A percentile compares a stretch with the other conserved stretches of the same genome.
phyloP scores from a whole-genome alignment of 169 alveolate genomes.

The Cardiosporidium cionae region DNA sequence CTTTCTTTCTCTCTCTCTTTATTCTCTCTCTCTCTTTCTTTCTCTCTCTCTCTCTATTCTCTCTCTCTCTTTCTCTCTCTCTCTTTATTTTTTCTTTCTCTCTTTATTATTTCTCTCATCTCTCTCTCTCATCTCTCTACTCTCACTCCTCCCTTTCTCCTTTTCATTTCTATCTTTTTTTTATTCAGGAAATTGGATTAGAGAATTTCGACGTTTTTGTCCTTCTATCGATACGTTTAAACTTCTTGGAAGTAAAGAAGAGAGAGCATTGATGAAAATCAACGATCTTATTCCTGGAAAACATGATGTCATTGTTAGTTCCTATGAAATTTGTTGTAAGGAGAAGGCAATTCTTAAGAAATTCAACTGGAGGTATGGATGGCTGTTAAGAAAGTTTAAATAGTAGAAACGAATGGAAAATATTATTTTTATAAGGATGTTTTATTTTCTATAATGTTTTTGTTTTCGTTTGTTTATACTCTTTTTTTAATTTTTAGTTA shows the following conservation, averaged over 20 bases:
- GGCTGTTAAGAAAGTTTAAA: too few species aligned
- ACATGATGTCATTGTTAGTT: slow-evolving; percentile 73
- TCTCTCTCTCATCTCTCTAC: neutral
- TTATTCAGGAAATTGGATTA: slow-evolving; percentile 83
- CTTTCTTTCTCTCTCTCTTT: neutral
- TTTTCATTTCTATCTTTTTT: neutral
- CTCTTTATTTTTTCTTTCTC: neutral
- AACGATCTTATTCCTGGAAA: slow-evolving; percentile 52
- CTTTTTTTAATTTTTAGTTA: too few species aligned
- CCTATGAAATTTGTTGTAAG: slow-evolving; percentile 75
- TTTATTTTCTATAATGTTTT: too few species aligned
- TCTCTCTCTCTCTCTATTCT: neutral
- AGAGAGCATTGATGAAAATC: slow-evolving; percentile 66
- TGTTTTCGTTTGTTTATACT: too few species aligned
- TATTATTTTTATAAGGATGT: too few species aligned
- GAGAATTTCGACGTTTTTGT: slow-evolving; percentile 79
- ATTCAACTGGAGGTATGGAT: slow-evolving; percentile 90
- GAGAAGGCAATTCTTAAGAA: slow-evolving; percentile 67
- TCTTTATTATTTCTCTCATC: neutral
- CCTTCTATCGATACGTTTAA: slow-evolving; percentile 69
- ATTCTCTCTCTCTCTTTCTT: too few species aligned
- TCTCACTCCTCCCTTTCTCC: neutral
- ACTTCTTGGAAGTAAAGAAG: slow-evolving; percentile 87
- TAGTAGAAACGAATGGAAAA: too few species aligned
- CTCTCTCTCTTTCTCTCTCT: neutral